Evolutionary conservation across 2,329 filamentous ascomycete genomes (phyloP).

Genomic region (Coniochaeta sp.): DNA sequence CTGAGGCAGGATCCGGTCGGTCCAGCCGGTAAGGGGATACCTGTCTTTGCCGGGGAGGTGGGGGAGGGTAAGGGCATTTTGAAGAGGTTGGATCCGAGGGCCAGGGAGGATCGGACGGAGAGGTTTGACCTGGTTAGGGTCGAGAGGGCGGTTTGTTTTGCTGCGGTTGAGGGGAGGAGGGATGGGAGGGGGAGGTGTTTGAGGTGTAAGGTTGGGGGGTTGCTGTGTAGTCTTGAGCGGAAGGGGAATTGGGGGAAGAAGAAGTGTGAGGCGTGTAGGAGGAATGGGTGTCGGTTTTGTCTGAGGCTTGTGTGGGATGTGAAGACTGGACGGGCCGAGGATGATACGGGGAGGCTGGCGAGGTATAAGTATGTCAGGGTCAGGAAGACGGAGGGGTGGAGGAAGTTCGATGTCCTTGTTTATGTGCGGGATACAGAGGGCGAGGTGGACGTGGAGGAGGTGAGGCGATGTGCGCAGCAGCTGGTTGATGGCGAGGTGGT

Average conservation of each 20-base stretch:
- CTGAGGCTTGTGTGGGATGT: neutral
- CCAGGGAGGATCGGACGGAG: neutral
- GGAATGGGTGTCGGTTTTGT: neutral
- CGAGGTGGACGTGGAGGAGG: neutral
- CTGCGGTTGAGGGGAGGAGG: neutral
- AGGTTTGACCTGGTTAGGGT: neutral
- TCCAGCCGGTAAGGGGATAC: neutral
- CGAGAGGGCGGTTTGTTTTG: neutral
- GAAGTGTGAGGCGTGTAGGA: neutral
- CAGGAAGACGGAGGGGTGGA: neutral
- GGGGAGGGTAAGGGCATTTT: neutral
- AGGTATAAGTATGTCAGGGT: neutral
- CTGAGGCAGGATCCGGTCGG: neutral
- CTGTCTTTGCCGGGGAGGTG: neutral
- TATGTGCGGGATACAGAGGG: neutral
- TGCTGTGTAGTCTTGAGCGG: neutral
- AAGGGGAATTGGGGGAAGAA: neutral
- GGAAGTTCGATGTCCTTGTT: neutral
- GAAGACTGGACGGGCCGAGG: neutral
- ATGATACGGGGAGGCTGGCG: neutral
- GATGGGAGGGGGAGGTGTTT: neutral
- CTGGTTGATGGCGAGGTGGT: neutral
- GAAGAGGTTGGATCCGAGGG: neutral
- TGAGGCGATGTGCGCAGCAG: neutral
- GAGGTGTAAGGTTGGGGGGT: neutral